phyloP scores from a whole-genome alignment of 768 basidiomycete species.

The Tubosaeta sp. region DNA sequence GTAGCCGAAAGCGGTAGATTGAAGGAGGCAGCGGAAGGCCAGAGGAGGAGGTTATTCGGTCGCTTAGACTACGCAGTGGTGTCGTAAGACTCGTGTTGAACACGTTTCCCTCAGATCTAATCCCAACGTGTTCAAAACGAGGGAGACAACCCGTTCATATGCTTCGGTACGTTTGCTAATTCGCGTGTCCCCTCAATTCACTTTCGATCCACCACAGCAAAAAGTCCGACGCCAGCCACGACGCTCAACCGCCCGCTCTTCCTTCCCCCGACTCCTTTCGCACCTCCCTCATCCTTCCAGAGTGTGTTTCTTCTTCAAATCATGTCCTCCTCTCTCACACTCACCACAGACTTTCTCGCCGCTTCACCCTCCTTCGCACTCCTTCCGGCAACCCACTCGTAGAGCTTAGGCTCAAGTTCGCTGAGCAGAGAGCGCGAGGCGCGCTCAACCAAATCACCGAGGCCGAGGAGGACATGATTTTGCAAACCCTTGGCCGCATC shows the following conservation, averaged over 20 bases:
- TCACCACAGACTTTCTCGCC: constrained; percentile 63
- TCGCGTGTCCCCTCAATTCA: constrained; percentile 28
- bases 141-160: constrained; percentile 43
- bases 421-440: constrained; percentile 72
- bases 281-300: constrained; percentile 80
- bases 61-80: too few relatives aligned
- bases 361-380: constrained; percentile 75
- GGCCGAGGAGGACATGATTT: constrained; percentile 81
- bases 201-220: constrained; percentile 47
- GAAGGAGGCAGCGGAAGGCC: constrained; percentile 11
- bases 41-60: too few relatives aligned
- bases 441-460: constrained; percentile 66
- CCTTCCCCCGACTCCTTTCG: constrained; percentile 76
- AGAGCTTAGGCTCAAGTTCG: constrained; percentile 61
- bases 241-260: constrained; percentile 46
- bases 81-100: constrained; percentile 61
- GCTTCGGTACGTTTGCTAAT: constrained; percentile 66
- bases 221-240: constrained; percentile 60
- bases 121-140: constrained; percentile 71
- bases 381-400: constrained; percentile 65
- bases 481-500: constrained; percentile 64
- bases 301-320: constrained; percentile 47
- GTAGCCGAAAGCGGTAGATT: constrained; percentile 21
- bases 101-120: constrained; percentile 58
- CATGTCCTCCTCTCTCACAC: constrained; percentile 8